phyloP scores from a whole-genome alignment of 805 yeast species.

The Nakazawaea holstii region DNA sequence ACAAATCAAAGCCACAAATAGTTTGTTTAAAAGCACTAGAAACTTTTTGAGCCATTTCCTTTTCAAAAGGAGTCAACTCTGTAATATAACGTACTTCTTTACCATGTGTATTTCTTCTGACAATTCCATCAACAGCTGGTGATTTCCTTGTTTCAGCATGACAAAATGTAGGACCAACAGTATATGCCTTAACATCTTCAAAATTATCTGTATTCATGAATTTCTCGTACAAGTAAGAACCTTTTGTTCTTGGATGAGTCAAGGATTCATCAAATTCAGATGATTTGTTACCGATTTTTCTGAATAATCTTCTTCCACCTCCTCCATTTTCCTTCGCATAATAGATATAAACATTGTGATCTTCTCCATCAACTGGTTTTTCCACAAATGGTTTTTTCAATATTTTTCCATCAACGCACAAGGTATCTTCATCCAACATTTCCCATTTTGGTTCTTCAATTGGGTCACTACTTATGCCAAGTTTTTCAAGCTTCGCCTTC shows the following conservation, averaged over 20 bases:
- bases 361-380: conserved; percentile 98
- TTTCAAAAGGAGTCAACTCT: conserved; percentile 68
- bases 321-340: conserved; percentile 89
- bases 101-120: conserved; percentile 94
- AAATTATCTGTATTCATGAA: conserved; percentile 98
- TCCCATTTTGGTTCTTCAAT: conserved; percentile 72
- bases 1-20: conserved; percentile 93
- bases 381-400: conserved; percentile 92
- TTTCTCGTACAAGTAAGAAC: conserved; percentile 87
- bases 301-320: conserved; percentile 90
- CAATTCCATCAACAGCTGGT: conserved; percentile 99
- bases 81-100: conserved; percentile 93
- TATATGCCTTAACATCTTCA: conserved; percentile 97
- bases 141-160: conserved; percentile 98
- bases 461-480: conserved; percentile 49
- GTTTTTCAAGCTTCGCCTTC: conserved; percentile 47
- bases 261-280: conserved; percentile 90
- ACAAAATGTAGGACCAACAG: conserved; percentile 86
- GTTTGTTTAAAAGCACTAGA: conserved; percentile 80
- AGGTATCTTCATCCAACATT: conserved; percentile 85
- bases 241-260: conserved; percentile 72
- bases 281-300: conserved; percentile 95
- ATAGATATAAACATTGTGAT: conserved; percentile 92
- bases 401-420: conserved; percentile 64
- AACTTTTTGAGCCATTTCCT: conserved; percentile 72